phyloP scores from a whole-genome alignment of 768 basidiomycete species.

The Agaricus blazei region DNA sequence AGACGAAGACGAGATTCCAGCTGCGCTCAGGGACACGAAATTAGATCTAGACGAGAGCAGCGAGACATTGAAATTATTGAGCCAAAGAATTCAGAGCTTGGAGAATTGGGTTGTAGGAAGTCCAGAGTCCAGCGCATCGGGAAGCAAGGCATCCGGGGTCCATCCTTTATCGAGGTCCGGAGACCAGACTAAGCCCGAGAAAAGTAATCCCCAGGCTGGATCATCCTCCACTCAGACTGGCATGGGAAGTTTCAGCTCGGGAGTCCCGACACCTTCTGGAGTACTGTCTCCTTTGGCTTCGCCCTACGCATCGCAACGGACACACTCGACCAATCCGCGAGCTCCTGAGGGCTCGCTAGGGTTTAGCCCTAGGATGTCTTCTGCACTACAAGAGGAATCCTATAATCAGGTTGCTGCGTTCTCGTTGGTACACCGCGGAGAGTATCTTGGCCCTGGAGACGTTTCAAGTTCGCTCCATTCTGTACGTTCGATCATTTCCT shows the following conservation, averaged over 20 bases:
- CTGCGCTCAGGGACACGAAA: neutral
- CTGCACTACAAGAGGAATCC: constrained; percentile 1
- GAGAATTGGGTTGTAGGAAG: constrained; percentile 2
- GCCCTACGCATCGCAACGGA: neutral
- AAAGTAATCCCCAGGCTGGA: neutral
- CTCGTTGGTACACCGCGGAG: constrained; percentile 41
- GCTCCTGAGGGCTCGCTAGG: neutral
- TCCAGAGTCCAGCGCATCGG: neutral
- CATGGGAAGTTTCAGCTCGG: neutral
- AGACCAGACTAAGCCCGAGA: neutral
- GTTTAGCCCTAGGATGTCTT: neutral
- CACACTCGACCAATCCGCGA: neutral
- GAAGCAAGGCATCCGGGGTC: neutral
- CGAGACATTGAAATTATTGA: constrained; percentile 1
- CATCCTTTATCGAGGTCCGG: neutral
- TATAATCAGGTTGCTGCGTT: constrained; percentile 29
- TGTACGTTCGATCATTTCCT: constrained; percentile 20
- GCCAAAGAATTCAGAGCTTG: constrained; percentile 3
- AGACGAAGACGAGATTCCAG: neutral
- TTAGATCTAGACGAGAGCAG: constrained; percentile 3
- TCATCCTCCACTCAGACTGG: neutral
- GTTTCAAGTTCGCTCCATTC: constrained; percentile 41
- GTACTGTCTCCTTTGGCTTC: neutral
- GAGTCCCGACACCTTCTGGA: neutral
- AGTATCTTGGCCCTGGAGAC: constrained; percentile 45